Conservation (phyloP, 306 rosid species). For the Ormosia emarginata region DNA sequence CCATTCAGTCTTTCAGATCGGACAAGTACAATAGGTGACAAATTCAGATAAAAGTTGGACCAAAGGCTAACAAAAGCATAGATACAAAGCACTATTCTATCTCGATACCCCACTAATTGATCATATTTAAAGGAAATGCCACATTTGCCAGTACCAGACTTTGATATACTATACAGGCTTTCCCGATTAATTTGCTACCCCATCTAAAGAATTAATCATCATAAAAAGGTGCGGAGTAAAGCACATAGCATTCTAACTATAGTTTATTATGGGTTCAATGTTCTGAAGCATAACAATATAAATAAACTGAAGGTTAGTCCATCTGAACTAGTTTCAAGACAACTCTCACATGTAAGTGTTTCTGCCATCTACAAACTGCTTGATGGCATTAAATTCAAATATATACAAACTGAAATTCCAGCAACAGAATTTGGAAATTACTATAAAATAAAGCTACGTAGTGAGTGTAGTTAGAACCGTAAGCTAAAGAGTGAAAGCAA, state of each 20-base stretch:
- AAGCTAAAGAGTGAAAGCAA: neutral
- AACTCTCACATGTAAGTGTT: neutral
- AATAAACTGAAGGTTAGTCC: neutral
- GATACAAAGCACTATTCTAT: neutral
- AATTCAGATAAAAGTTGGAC: neutral
- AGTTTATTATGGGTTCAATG: neutral
- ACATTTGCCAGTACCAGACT: neutral
- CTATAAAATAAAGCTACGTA: neutral
- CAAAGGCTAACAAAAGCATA: neutral
- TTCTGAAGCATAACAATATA: neutral
- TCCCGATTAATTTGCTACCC: neutral
- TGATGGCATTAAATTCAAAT: neutral
- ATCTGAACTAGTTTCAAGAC: neutral
- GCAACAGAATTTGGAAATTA: neutral
- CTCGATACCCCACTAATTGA: neutral
- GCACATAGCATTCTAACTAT: neutral
- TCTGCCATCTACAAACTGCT: slow-evolving; percentile 1
- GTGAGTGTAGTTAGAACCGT: neutral
- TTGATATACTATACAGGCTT: neutral
- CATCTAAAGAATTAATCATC: neutral
- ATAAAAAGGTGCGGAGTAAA: neutral
- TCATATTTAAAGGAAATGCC: neutral
- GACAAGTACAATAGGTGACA: neutral
- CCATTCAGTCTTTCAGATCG: neutral
- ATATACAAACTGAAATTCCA: neutral